A percentile compares a stretch with the other conserved stretches of the same genome.
phyloP scores from a whole-genome alignment of 2,329 filamentous ascomycete genomes.

The Curvularia spicifera region DNA sequence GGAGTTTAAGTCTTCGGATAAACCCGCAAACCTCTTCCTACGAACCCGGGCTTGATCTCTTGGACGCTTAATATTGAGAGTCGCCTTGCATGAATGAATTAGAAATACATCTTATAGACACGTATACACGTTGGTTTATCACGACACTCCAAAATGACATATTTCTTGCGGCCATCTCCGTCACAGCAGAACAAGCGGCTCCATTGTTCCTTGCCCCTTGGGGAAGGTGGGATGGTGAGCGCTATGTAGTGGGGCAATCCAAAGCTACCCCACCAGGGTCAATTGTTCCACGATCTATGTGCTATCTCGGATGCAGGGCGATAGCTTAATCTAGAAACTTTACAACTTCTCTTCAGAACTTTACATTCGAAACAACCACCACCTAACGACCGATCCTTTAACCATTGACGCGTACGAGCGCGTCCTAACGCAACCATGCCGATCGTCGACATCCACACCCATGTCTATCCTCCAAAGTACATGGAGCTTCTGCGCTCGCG shows the following conservation, averaged over 20 bases:
- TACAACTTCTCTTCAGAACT: not conserved
- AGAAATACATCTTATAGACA: not conserved
- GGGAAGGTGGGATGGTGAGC: conserved; percentile 43
- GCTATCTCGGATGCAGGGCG: conserved; percentile 1
- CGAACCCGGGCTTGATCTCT: conserved; percentile 34
- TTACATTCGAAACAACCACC: not conserved
- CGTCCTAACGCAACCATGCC: conserved; percentile 40
- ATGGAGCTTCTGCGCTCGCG: conserved; percentile 64
- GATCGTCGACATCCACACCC: conserved; percentile 67
- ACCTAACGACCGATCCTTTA: not conserved
- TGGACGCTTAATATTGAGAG: not conserved
- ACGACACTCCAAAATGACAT: conserved; percentile 6
- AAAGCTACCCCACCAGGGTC: conserved; percentile 31
- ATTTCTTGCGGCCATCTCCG: conserved; percentile 25
- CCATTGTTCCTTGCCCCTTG: conserved; percentile 29
- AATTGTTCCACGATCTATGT: conserved; percentile 19
- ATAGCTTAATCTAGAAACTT: not conserved
- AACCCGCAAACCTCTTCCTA: conserved; percentile 47
- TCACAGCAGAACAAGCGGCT: conserved; percentile 4
- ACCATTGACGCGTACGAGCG: conserved; percentile 5
- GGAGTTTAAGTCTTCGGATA: conserved; percentile 40
- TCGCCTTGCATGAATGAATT: not conserved
- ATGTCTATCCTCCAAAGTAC: conserved; percentile 67
- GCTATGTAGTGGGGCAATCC: conserved; percentile 32
- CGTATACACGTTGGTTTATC: conserved; percentile 3